Conservation (phyloP, 2,329 filamentous ascomycete species). For the Scedosporium dehoogii region DNA sequence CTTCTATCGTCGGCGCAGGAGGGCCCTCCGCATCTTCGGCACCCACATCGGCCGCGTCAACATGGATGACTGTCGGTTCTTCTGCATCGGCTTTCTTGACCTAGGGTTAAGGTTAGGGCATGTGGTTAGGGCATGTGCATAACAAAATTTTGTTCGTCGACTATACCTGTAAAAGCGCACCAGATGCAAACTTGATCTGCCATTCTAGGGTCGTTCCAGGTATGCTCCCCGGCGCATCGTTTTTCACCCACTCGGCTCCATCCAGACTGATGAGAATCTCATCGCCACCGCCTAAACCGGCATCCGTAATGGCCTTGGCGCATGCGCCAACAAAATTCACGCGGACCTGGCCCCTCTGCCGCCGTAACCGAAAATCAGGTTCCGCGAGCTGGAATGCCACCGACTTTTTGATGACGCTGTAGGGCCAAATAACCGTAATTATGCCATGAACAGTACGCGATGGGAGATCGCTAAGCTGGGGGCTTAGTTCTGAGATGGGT, state of each 20-base stretch:
- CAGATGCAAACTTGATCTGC: constrained; percentile 46
- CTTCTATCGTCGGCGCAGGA: background rate
- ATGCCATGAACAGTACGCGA: constrained; percentile 52
- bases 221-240: constrained; percentile 34
- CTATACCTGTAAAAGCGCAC: constrained; percentile 35
- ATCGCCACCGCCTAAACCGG: constrained; percentile 69
- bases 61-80: constrained; percentile 38
- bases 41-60: constrained; percentile 28
- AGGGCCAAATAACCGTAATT: constrained; percentile 85
- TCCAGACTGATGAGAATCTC: constrained; percentile 58
- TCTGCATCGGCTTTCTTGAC: constrained; percentile 30
- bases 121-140: no score
- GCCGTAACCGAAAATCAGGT: constrained; percentile 70
- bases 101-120: background rate
- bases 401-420: constrained; percentile 64
- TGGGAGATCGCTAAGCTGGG: constrained; percentile 30
- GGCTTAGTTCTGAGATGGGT: constrained; percentile 45
- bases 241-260: constrained; percentile 56
- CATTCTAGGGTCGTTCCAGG: constrained; percentile 45
- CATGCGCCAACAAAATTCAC: constrained; percentile 62
- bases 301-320: constrained; percentile 58
- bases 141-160: constrained; percentile 1
- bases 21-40: constrained; percentile 11
- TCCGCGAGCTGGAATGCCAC: constrained; percentile 77
- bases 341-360: constrained; percentile 69